Evolutionary conservation across 164 flowering plant species (phyloP).

Genomic region (Umbellularia californica): DNA sequence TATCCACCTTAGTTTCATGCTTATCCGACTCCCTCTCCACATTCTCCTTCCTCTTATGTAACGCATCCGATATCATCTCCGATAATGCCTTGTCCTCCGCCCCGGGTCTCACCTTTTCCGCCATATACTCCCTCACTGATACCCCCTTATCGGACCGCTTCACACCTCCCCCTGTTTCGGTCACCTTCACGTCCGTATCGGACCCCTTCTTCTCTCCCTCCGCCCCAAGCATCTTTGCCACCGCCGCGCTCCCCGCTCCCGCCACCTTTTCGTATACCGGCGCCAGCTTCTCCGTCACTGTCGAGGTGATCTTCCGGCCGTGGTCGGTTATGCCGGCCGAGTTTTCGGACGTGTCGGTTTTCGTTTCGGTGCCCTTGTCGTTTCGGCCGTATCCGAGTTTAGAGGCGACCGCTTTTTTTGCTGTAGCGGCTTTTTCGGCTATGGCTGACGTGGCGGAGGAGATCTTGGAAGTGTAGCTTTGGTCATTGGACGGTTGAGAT

Average conservation of each 20-base stretch:
- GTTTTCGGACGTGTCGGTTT: neutral
- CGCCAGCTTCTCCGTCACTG: conserved; percentile 27
- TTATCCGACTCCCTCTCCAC: conserved; percentile 8
- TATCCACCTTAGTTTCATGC: conserved; percentile 19
- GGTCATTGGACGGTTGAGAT: neutral
- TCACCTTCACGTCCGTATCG: neutral
- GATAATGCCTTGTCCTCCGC: conserved; percentile 71
- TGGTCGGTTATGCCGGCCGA: conserved; percentile 4
- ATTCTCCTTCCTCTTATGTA: conserved; percentile 21
- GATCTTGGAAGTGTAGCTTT: neutral
- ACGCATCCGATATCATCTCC: conserved; percentile 41
- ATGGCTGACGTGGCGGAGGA: neutral
- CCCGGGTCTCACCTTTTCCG: conserved; percentile 59
- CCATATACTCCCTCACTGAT: conserved; percentile 35
- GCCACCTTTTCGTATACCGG: conserved; percentile 43
- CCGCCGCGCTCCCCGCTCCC: conserved; percentile 28
- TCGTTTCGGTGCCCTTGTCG: neutral
- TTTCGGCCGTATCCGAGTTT: neutral
- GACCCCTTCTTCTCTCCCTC: conserved; percentile 3
- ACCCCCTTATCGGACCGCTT: neutral
- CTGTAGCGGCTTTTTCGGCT: neutral
- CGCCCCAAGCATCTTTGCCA: conserved; percentile 28
- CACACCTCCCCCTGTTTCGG: neutral
- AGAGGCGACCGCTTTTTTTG: neutral
- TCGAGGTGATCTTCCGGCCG: conserved; percentile 12